phyloP scores from a whole-genome alignment of 2,329 filamentous ascomycete genomes.

The Trichoderma sp. region DNA sequence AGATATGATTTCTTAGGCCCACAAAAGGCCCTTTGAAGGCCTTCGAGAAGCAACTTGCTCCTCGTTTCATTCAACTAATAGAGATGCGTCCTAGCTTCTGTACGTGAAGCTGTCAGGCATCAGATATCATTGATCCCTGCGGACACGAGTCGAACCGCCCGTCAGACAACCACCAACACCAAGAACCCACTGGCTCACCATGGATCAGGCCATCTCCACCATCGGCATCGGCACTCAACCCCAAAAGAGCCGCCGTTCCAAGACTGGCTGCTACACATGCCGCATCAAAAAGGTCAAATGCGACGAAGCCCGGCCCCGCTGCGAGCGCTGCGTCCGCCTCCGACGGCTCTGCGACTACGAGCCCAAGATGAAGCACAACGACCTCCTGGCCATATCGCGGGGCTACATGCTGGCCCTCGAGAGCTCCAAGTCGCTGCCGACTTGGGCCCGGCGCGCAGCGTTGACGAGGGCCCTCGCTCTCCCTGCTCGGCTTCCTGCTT shows the following conservation, averaged over 20 bases:
- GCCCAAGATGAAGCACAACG: constrained; percentile 30
- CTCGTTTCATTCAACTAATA: background rate
- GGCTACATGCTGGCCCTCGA: constrained; percentile 15
- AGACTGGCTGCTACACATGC: constrained; percentile 37
- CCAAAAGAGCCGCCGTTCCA: constrained; percentile 31
- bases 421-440: constrained; percentile 9
- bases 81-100: background rate
- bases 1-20: background rate
- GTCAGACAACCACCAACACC: background rate
- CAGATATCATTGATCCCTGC: constrained; percentile 9
- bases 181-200: background rate
- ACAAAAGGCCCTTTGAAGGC: background rate
- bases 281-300: constrained; percentile 41
- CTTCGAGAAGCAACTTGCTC: background rate
- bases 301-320: constrained; percentile 37
- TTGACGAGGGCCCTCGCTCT: constrained; percentile 26
- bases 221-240: background rate
- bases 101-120: background rate
- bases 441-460: constrained; percentile 25
- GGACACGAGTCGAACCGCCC: background rate
- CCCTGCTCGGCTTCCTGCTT: constrained; percentile 28
- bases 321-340: constrained; percentile 36
- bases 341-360: constrained; percentile 37
- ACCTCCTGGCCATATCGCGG: constrained; percentile 13
- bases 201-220: constrained; percentile 6